Evolutionary conservation across 2,329 filamentous ascomycete species (phyloP).

Genomic region (Fusarium devonianum): DNA sequence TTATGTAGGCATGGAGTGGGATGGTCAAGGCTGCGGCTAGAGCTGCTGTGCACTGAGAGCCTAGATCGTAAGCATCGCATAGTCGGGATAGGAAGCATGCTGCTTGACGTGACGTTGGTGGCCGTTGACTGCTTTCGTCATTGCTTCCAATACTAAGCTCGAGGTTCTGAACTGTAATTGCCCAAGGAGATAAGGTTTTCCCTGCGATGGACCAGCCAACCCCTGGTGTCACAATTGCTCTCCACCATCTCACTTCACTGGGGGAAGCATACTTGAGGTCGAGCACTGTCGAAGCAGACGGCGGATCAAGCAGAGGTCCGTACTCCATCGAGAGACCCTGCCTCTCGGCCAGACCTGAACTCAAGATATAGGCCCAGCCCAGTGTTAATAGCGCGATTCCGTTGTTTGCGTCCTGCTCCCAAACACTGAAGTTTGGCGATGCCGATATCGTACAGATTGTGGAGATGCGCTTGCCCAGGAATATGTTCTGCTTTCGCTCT

Average conservation of each 20-base stretch:
- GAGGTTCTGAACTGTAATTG: background rate
- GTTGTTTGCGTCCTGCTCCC: background rate
- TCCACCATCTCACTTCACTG: conserved; percentile 1
- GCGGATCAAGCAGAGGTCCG: background rate
- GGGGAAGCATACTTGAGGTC: conserved; percentile 5
- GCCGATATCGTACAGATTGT: background rate
- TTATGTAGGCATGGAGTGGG: conserved; percentile 2
- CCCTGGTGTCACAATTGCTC: background rate
- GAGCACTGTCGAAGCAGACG: background rate
- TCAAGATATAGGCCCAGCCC: conserved; percentile 1
- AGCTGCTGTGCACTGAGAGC: conserved; percentile 4
- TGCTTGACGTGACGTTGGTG: conserved; percentile 2
- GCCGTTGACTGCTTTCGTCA: background rate
- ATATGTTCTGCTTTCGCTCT: background rate
- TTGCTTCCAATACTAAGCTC: background rate
- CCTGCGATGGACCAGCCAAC: background rate
- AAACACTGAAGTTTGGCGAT: background rate
- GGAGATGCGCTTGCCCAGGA: background rate
- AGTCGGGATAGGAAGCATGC: conserved; percentile 11
- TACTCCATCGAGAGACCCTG: background rate
- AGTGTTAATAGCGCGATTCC: conserved; percentile 3
- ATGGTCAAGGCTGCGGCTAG: conserved; percentile 14
- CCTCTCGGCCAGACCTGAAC: background rate
- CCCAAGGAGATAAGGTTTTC: background rate
- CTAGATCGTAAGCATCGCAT: conserved; percentile 11